Evolutionary conservation across 768 basidiomycete species (phyloP).

Genomic region (Lactarius sanguifluus): DNA sequence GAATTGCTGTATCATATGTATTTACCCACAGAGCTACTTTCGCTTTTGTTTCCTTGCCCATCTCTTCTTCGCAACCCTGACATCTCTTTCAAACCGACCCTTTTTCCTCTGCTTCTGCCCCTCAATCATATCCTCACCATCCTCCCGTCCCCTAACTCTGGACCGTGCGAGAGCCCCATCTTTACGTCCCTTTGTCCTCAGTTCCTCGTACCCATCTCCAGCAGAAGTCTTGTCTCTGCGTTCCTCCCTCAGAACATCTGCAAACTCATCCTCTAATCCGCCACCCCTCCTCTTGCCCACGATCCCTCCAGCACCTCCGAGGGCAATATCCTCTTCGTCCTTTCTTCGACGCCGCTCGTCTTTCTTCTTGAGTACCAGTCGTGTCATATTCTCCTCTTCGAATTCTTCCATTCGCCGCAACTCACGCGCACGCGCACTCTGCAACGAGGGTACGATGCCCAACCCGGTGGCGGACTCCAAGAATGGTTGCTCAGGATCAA

Average conservation of each 20-base stretch:
- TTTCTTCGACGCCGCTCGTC: conserved; percentile 66
- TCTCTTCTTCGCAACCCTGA: conserved; percentile 39
- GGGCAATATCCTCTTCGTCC: conserved; percentile 86
- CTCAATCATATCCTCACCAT: conserved; percentile 34
- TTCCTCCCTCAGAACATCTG: conserved; percentile 68
- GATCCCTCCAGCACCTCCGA: conserved; percentile 62
- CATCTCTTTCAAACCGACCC: conserved; percentile 46
- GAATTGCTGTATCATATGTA: conserved; percentile 7
- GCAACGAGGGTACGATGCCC: conserved; percentile 58
- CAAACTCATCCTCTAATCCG: conserved; percentile 82
- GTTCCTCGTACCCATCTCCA: conserved; percentile 79
- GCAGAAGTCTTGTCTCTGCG: conserved; percentile 42
- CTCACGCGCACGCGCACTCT: conserved; percentile 71
- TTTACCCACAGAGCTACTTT: conserved; percentile 18
- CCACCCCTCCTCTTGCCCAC: conserved; percentile 58
- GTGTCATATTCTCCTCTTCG: conserved; percentile 93
- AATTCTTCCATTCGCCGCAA: conserved; percentile 80
- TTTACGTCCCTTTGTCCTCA: conserved; percentile 68
- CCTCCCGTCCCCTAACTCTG: conserved; percentile 40
- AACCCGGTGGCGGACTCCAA: conserved; percentile 72
- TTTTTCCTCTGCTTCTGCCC: conserved; percentile 41
- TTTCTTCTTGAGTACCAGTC: conserved; percentile 87
- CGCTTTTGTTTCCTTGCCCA: conserved; percentile 24
- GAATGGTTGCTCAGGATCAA: conserved; percentile 62
- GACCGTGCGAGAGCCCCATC: conserved; percentile 59